Evolutionary conservation across 306 rosid species (phyloP).

Genomic region (Cyclanthera cordifolia): DNA sequence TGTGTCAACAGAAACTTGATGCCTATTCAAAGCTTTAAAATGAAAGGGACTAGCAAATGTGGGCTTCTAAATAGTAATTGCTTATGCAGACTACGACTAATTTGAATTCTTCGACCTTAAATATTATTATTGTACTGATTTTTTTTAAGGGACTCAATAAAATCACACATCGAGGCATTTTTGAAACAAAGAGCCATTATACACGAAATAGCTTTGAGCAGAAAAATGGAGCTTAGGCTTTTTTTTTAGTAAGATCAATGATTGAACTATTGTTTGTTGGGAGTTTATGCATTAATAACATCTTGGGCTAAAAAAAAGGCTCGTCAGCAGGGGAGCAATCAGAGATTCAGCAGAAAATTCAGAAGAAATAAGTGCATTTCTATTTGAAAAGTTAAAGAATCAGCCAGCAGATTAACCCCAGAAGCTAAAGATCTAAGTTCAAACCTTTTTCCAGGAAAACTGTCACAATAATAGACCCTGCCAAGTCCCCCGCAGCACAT

Average conservation of each 20-base stretch:
- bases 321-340: background rate
- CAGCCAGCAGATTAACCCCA: slow-evolving; percentile 10
- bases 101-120: no score
- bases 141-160: no score
- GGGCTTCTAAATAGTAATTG: no score
- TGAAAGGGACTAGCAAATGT: no score
- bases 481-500: slow-evolving; percentile 59
- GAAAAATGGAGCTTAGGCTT: background rate
- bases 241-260: no score
- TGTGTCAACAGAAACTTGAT: no score
- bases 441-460: slow-evolving; percentile 25
- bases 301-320: background rate
- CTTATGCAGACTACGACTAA: no score
- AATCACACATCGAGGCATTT: no score
- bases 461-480: slow-evolving; percentile 57
- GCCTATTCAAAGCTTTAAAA: no score
- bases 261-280: no score
- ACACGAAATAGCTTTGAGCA: background rate
- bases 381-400: slow-evolving; percentile 2
- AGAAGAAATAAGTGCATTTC: background rate
- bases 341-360: background rate
- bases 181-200: no score
- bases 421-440: slow-evolving; percentile 26
- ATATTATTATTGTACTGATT: no score
- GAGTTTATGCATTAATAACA: background rate